Evolutionary conservation across 768 basidiomycete species (phyloP).

Genomic region (Tubosaeta sp.): DNA sequence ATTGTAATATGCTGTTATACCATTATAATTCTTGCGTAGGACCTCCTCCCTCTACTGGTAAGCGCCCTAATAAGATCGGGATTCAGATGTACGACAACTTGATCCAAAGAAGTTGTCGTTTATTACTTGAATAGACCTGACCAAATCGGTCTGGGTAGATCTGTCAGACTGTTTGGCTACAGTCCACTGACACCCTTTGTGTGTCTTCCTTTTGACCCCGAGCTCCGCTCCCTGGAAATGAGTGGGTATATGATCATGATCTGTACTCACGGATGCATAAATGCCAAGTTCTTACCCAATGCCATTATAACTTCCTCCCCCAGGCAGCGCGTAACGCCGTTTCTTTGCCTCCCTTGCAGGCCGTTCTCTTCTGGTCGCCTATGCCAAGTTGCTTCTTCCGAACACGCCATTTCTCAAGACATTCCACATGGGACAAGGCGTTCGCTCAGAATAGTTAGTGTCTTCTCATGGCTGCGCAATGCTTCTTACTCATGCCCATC

Average conservation of each 20-base stretch:
- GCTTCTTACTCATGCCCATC: constrained; percentile 30
- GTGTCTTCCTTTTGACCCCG: constrained; percentile 37
- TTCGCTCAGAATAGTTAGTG: constrained; percentile 35
- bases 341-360: constrained; percentile 20
- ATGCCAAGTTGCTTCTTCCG: constrained; percentile 28
- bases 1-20: constrained; percentile 35
- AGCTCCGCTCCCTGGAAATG: constrained; percentile 39
- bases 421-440: constrained; percentile 34
- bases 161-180: constrained; percentile 32
- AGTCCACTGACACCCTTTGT: constrained; percentile 32
- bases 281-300: constrained; percentile 34
- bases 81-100: constrained; percentile 19
- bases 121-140: constrained; percentile 27
- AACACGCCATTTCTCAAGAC: constrained; percentile 27
- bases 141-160: constrained; percentile 35
- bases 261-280: constrained; percentile 35
- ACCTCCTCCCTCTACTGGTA: constrained; percentile 14
- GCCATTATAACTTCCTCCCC: constrained; percentile 28
- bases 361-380: constrained; percentile 19
- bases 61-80: constrained; percentile 28
- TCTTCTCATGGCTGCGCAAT: constrained; percentile 33
- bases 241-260: constrained; percentile 35
- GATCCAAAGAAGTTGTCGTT: constrained; percentile 29
- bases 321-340: constrained; percentile 19
- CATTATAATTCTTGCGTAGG: constrained; percentile 44